Conservation (phyloP, 345 rosid species). For the Pugionium dolabratum region DNA sequence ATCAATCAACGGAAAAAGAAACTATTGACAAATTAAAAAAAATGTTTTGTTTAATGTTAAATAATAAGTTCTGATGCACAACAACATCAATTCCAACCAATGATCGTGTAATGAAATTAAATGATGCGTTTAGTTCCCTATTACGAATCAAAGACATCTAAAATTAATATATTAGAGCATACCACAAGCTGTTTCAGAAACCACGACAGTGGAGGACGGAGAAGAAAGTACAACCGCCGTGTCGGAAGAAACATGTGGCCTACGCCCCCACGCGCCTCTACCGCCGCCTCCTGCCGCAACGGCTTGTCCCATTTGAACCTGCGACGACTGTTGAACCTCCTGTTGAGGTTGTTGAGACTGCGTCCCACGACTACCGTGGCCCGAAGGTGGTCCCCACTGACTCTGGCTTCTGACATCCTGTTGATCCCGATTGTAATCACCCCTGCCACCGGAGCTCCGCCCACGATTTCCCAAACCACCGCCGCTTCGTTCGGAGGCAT, state of each 20-base stretch:
- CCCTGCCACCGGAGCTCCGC: slow-evolving; percentile 5
- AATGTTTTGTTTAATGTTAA: too few species aligned
- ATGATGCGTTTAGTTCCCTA: too few species aligned
- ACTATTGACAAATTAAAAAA: too few species aligned
- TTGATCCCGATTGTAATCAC: too few species aligned
- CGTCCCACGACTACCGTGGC: slow-evolving; percentile 26
- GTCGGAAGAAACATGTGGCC: too few species aligned
- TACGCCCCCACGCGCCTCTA: slow-evolving; percentile 31
- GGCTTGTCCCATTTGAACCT: neutral
- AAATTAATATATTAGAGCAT: too few species aligned
- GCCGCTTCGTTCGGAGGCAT: too few species aligned
- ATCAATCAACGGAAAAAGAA: too few species aligned
- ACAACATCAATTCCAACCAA: too few species aligned
- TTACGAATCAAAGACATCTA: too few species aligned
- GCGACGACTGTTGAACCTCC: neutral
- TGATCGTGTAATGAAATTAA: too few species aligned
- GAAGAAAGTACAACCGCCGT: neutral
- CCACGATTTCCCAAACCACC: slow-evolving; percentile 1
- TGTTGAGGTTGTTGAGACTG: slow-evolving; percentile 25
- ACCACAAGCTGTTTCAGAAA: slow-evolving; percentile 29
- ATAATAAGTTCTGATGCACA: too few species aligned
- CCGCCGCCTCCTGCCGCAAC: slow-evolving; percentile 8
- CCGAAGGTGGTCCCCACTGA: slow-evolving; percentile 37
- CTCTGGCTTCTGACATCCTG: slow-evolving; percentile 26
- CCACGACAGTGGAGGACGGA: slow-evolving; percentile 24